phyloP scores from a whole-genome alignment of 2,329 filamentous ascomycete species.

The Calonectria ilicicola region DNA sequence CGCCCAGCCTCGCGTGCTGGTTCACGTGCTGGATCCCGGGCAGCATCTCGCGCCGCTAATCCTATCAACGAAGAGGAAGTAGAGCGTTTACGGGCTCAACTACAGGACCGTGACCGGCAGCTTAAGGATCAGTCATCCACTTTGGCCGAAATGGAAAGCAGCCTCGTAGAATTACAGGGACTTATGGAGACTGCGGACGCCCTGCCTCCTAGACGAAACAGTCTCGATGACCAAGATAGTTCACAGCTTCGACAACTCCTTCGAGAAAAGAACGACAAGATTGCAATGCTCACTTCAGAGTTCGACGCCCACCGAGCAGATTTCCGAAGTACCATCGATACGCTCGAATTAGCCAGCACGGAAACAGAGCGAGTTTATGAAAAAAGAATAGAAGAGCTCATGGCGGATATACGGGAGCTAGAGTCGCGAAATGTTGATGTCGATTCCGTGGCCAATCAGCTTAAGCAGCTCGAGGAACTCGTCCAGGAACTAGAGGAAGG shows the following conservation, averaged over 20 bases:
- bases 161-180: conserved; percentile 79
- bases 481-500: conserved; percentile 98
- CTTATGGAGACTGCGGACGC: conserved; percentile 73
- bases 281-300: conserved; percentile 90
- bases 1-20: conserved; percentile 53
- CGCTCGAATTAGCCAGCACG: conserved; percentile 92
- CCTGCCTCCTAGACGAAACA: conserved; percentile 58
- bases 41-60: conserved; percentile 50
- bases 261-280: conserved; percentile 97
- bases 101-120: conserved; percentile 88
- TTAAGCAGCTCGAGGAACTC: conserved; percentile 95
- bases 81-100: conserved; percentile 76
- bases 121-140: conserved; percentile 88
- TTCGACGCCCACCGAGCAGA: conserved; percentile 96
- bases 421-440: conserved; percentile 90
- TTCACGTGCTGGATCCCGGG: conserved; percentile 51
- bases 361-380: conserved; percentile 98
- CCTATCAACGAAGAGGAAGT: conserved; percentile 76
- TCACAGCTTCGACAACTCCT: conserved; percentile 83
- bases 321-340: conserved; percentile 97
- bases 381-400: conserved; percentile 86
- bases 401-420: conserved; percentile 85
- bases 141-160: conserved; percentile 90
- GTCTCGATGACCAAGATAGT: conserved; percentile 77
- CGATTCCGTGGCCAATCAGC: conserved; percentile 87